Evolutionary conservation across 2,329 filamentous ascomycete species (phyloP).

Genomic region (Beauveria rudraprayagi): DNA sequence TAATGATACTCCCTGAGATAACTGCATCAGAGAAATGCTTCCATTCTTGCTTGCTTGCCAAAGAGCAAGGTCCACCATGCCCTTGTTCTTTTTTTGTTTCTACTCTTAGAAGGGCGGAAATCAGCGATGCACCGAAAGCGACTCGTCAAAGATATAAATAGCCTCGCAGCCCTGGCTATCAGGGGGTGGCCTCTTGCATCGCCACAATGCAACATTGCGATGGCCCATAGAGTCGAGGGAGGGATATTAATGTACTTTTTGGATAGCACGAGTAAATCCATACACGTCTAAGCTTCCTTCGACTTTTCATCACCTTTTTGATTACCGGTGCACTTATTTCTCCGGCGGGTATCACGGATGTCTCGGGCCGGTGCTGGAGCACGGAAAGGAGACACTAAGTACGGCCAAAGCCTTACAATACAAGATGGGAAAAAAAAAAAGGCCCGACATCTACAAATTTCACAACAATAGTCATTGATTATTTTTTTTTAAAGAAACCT

Average conservation of each 20-base stretch:
- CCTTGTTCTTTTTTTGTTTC: no score
- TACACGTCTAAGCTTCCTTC: no score
- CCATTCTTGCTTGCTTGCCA: neutral
- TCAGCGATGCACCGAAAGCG: neutral
- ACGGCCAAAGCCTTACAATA: neutral
- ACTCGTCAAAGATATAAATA: neutral
- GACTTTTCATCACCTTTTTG: no score
- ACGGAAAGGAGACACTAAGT: neutral
- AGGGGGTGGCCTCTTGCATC: neutral
- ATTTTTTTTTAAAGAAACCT: no score
- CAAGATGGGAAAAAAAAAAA: neutral
- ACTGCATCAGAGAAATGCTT: neutral
- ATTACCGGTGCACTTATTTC: neutral
- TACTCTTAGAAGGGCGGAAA: neutral
- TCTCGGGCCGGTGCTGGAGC: neutral
- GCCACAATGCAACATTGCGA: neutral
- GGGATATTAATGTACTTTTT: neutral
- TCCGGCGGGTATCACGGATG: constrained; percentile 3
- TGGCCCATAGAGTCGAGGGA: neutral
- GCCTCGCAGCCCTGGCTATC: neutral
- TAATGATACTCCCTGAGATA: constrained; percentile 3
- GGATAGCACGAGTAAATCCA: no score
- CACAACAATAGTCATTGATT: no score
- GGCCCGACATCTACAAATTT: no score
- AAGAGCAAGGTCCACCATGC: no score